Base-by-base conservation (phyloP, 805 yeast genomes). In the Yamadazyma scolyti region DNA sequence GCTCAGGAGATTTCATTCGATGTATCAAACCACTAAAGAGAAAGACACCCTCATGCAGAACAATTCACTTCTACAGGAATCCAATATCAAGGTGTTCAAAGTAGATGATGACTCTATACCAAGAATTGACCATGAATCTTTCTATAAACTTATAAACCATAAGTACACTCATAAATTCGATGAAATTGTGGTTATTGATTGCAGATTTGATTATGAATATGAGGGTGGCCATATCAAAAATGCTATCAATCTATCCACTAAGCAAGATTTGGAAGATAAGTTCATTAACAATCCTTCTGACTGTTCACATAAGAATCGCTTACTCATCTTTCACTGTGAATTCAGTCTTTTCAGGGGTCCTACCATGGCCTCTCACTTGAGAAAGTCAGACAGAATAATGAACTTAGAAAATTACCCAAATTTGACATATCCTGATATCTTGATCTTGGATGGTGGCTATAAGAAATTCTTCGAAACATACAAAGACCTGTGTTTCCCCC, bases 341-440 rank as follows among this genome's bases (percentile, higher is more conserved):
- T 90, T 87, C 54, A 82, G 94, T 22, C 77, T 94, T 5, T 86
- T 82, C 52, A 70, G 98, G 37, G 96, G 97, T n/a, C 98, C 98
- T 4, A 64, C 82, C 28, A 77, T 93, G 82, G 97, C 97, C 1
- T 67, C 78, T 32, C 88, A 87, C 53, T 68, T 93, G 34, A 68
- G 98, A 39, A 80, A 80, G 37, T 73, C 83, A 45, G 98, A 93
- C 60, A 73, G 98, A 40, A 71, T 73, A 23, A 45, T 77, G 31
- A 88, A 89, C 54, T 68, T 76, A 39, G 77, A 80, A 34, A 67
- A 72, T 39, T 93, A 93, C 57, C 98, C 98, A 0, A 64, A 73
- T 38, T 65, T 93, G 34, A 75, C 74, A 42, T 93, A 82, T 52
- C 98, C 98, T 2, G 96, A 93, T 58, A 77, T 93, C 25, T 78